These are phyloP conservation scores for Boletus rufocinnamomeus DNA, from an alignment of 768 basidiomycete species.

Conservation along the genomic window DNA sequence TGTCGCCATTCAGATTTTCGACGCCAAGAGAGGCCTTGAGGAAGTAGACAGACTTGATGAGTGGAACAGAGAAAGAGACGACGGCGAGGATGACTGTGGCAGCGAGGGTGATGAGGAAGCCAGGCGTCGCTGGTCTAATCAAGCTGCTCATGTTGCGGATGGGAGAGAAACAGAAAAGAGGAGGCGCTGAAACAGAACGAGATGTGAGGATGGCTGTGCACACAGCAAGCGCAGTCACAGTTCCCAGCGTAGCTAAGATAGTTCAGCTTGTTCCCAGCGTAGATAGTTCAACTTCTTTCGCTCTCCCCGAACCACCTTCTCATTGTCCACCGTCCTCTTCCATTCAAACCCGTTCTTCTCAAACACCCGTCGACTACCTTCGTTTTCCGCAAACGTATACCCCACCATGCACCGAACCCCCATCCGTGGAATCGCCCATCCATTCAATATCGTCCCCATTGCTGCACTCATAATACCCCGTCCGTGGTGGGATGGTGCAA, in stretches of 20 bases:
- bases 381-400: conserved; percentile 52
- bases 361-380: conserved; percentile 63
- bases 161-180: not conserved
- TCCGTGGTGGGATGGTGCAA: conserved; percentile 62
- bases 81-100: conserved; percentile 80
- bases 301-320: conserved; percentile 40
- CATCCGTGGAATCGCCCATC: conserved; percentile 72
- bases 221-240: not conserved
- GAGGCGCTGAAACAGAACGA: not conserved
- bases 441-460: conserved; percentile 49
- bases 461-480: conserved; percentile 76
- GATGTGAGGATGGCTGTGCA: conserved; percentile 19
- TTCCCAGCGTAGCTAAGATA: conserved; percentile 41
- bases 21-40: conserved; percentile 68
- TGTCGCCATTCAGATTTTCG: conserved; percentile 51
- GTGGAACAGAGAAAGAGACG: conserved; percentile 89
- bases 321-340: conserved; percentile 41
- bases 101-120: conserved; percentile 78
- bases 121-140: conserved; percentile 87
- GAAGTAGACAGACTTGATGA: conserved; percentile 87
- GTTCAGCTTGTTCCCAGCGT: conserved; percentile 38
- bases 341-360: conserved; percentile 62
- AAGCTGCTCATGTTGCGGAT: conserved; percentile 50
- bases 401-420: conserved; percentile 47
- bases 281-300: conserved; percentile 39